Evolutionary conservation across 164 flowering plant species (phyloP).

Genomic region (Aristolochia contorta): DNA sequence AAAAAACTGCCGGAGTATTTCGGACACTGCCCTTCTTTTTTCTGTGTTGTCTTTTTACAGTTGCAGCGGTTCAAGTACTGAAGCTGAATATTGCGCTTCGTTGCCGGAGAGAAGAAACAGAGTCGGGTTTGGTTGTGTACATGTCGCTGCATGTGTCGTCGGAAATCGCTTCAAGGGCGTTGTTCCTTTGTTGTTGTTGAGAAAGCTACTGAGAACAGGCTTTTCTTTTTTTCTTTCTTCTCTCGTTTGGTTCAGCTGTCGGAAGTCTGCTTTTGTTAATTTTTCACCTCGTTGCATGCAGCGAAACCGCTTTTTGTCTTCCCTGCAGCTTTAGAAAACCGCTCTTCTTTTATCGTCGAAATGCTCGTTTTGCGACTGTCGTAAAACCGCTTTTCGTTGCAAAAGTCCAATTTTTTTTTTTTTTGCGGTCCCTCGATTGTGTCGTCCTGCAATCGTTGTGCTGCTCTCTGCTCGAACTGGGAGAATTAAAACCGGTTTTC

Average conservation of each 20-base stretch:
- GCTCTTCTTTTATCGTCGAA: background rate
- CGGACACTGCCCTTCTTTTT: too few relatives aligned
- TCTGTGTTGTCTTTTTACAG: too few relatives aligned
- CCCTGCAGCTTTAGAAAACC: background rate
- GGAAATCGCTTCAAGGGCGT: too few relatives aligned
- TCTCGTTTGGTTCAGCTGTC: background rate
- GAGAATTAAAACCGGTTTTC: too few relatives aligned
- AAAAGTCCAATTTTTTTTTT: background rate
- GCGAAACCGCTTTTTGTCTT: background rate
- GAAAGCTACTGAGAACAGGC: background rate
- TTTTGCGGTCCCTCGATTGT: too few relatives aligned
- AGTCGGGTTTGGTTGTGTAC: too few relatives aligned
- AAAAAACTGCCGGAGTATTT: too few relatives aligned
- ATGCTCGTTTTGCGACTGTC: background rate
- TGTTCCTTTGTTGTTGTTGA: too few relatives aligned
- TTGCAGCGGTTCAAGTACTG: too few relatives aligned
- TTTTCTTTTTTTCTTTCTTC: background rate
- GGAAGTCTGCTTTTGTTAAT: conserved; percentile 2
- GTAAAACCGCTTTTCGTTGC: background rate
- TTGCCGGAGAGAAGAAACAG: background rate
- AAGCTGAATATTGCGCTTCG: background rate
- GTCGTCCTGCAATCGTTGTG: too few relatives aligned
- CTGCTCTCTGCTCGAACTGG: too few relatives aligned
- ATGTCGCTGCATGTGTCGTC: too few relatives aligned
- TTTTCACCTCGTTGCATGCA: background rate